Base-by-base conservation (phyloP, 2,329 filamentous ascomycete genomes). In the Sporothrix variecibatus region DNA sequence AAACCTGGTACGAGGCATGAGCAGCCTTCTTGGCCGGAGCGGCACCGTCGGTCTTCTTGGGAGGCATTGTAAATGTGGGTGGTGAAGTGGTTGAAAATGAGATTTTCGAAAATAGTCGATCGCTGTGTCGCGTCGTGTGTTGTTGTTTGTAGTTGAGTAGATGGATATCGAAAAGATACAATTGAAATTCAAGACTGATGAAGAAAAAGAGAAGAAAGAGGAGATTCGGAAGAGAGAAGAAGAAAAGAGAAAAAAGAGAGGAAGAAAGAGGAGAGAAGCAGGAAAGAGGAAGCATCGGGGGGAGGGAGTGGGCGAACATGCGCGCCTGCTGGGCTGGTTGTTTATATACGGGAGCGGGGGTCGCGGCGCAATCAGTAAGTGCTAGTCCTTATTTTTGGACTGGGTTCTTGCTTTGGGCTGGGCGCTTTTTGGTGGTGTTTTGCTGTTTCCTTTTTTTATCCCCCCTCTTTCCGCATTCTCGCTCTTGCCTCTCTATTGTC, bases 1-100 rank as follows among this genome's bases (percentile, higher is more conserved):
- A 78, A 81, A 90, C 88, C 86, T 90, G 88, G 83, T 90, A 90
- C 77, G 86, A 87, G 80, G 84, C 86, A 79, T 89, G 87, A 77
- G 81, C 78, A 15, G 80, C 34, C 84, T 88, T 86, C 83, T 86
- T 84, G 85, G 87, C 82, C 80, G 83, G 76, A 77, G 81, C 78
- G 65, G 79, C 78, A 73, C 77, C 80, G 75, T 82, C 81, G 77
- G 85, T 82, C 84, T 89, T 89, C 86, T 89, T 90, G 82, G 88
- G 86, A 86, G 87, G 84, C 88, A 90, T 82, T 82, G 82, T 82
- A 38, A 15, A 26, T 46, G 49, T 40, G 28, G 20, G 43, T 68
- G 75, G 53, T 43, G 40, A 26, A 49, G 23, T 53, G 71, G 28
- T n/a, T 70, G 72, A 60, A 70, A 64, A 34, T 46, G 17, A 28